Percentiles rank a stretch among this genome's conserved stretches.
Conservation (phyloP, 306 rosid genomes). For the Gastrolobium villosum region DNA sequence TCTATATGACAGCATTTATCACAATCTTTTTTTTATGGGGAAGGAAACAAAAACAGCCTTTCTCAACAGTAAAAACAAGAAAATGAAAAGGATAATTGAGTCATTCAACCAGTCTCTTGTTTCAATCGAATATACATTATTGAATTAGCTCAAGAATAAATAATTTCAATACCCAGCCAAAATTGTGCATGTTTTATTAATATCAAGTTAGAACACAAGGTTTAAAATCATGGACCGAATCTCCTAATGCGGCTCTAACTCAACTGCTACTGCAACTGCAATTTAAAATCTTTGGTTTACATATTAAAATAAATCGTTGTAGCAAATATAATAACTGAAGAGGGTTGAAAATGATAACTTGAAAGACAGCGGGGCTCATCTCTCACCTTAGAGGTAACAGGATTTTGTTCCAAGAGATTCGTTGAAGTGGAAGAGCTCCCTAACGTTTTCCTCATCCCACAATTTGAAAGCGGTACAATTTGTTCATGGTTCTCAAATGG, state of each 20-base stretch:
- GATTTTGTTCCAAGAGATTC: constrained; percentile 51
- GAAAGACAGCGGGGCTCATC: constrained; percentile 32
- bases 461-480: constrained; percentile 41
- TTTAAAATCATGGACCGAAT: neutral
- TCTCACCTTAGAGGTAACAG: constrained; percentile 68
- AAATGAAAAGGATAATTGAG: constrained; percentile 31
- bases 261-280: neutral
- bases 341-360: constrained; percentile 27
- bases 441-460: constrained; percentile 47
- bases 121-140: constrained; percentile 30
- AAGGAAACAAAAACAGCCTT: constrained; percentile 28
- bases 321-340: constrained; percentile 24
- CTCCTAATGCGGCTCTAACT: neutral
- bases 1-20: constrained; percentile 14
- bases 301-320: constrained; percentile 32
- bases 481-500: constrained; percentile 54
- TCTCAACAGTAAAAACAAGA: constrained; percentile 3
- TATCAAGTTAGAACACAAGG: constrained; percentile 1
- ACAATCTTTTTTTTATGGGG: constrained; percentile 19
- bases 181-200: constrained; percentile 7
- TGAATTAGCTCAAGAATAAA: constrained; percentile 7
- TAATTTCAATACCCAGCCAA: constrained; percentile 32
- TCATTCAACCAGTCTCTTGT: constrained; percentile 11
- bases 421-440: constrained; percentile 53
- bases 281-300: neutral